Conservation (phyloP, 2,329 filamentous ascomycete genomes). For the Penicillium verrucosum region DNA sequence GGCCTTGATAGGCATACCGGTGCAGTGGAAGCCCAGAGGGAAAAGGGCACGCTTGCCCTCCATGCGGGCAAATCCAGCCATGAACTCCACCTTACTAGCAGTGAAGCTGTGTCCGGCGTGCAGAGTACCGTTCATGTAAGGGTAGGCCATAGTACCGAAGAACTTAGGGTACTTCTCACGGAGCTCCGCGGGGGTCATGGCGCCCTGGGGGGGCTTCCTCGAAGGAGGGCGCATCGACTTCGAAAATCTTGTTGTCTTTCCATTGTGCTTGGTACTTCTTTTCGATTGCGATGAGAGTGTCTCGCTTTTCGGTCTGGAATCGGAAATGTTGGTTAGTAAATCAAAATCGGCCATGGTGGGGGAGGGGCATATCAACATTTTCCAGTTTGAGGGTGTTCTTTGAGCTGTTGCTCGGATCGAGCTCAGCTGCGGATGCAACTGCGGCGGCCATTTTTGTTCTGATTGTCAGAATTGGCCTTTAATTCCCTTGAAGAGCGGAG, state of each 20-base stretch:
- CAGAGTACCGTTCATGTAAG: conserved; percentile 82
- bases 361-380: conserved; percentile 43
- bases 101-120: conserved; percentile 94
- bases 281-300: conserved; percentile 52
- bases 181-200: conserved; percentile 69
- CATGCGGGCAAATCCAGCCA: conserved; percentile 81
- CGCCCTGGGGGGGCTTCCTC: conserved; percentile 73
- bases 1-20: conserved; percentile 97
- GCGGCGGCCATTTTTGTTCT: conserved; percentile 40
- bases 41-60: conserved; percentile 83
- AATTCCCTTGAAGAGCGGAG: conserved; percentile 14
- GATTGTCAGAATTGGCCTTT: conserved; percentile 17
- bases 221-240: conserved; percentile 77
- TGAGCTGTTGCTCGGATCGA: conserved; percentile 54
- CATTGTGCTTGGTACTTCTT: conserved; percentile 90
- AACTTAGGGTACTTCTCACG: conserved; percentile 84
- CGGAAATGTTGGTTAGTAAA: conserved; percentile 11
- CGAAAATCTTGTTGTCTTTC: conserved; percentile 74
- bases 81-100: conserved; percentile 89
- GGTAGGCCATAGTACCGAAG: conserved; percentile 75
- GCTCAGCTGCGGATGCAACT: conserved; percentile 53
- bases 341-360: conserved; percentile 21
- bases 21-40: conserved; percentile 92
- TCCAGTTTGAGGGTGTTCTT: conserved; percentile 65
- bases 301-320: conserved; percentile 31